phyloP scores from a whole-genome alignment of 495 filamentous ascomycete species.

The Lichenothelia convexa region DNA sequence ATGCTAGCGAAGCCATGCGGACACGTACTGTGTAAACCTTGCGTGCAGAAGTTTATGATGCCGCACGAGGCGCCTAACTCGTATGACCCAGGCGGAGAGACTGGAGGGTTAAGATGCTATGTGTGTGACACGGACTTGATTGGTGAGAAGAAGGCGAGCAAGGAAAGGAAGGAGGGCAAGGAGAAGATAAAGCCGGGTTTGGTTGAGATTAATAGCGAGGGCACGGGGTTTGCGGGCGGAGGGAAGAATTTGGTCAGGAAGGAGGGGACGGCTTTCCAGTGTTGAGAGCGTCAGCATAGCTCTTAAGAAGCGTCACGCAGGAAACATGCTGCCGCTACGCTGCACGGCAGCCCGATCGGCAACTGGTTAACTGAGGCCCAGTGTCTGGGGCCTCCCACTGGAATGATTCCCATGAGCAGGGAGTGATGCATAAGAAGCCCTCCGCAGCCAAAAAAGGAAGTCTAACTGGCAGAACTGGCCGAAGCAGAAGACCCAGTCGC shows the following conservation, averaged over 20 bases:
- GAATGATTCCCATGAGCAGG: too few relatives aligned
- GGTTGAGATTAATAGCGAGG: constrained; percentile 71
- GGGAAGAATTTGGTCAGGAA: constrained; percentile 70
- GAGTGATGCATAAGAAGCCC: too few relatives aligned
- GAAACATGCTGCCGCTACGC: too few relatives aligned
- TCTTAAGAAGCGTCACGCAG: too few relatives aligned
- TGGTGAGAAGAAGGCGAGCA: constrained; percentile 29
- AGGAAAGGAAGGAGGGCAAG: constrained; percentile 22
- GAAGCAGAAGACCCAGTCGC: too few relatives aligned
- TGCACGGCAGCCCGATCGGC: too few relatives aligned
- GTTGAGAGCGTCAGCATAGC: too few relatives aligned
- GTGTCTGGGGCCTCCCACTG: too few relatives aligned
- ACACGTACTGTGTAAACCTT: constrained; percentile 80
- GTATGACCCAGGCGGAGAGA: constrained; percentile 30
- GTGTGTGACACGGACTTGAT: constrained; percentile 71
- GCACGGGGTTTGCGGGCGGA: constrained; percentile 80
- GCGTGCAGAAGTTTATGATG: constrained; percentile 74
- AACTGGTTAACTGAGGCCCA: too few relatives aligned
- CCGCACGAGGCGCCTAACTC: constrained; percentile 42
- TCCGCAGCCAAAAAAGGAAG: too few relatives aligned
- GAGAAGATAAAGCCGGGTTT: constrained; percentile 50
- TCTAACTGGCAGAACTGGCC: too few relatives aligned
- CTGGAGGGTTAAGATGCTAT: constrained; percentile 48
- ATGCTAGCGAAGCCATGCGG: constrained; percentile 84
- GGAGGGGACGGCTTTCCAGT: constrained; percentile 68